These are phyloP conservation scores for Cyclospora cayetanensis DNA, from an alignment of 169 alveolate species.

Conservation along the genomic window DNA sequence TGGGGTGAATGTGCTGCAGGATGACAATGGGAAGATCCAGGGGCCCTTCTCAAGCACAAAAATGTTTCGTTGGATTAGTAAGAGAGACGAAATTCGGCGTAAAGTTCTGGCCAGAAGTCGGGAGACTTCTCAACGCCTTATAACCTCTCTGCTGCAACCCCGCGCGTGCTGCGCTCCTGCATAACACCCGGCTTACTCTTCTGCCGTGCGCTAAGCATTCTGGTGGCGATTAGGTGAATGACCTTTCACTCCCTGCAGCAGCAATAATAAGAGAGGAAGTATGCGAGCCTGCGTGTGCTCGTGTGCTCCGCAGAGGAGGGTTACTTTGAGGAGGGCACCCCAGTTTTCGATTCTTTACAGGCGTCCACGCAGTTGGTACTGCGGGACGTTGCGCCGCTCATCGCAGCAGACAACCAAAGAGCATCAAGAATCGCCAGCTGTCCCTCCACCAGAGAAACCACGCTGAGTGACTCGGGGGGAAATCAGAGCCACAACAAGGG, in stretches of 20 bases:
- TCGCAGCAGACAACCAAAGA: neutral
- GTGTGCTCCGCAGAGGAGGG: neutral
- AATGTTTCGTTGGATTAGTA: slow-evolving; percentile 20
- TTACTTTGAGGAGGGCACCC: neutral
- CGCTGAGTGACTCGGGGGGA: neutral
- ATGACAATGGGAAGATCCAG: neutral
- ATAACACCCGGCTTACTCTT: no score
- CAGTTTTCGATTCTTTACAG: neutral
- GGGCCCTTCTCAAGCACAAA: slow-evolving; percentile 26
- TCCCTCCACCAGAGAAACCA: neutral
- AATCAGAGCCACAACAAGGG: no score
- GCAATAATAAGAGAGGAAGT: no score
- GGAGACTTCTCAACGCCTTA: no score
- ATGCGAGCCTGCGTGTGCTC: neutral
- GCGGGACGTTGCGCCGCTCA: neutral
- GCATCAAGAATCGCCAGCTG: neutral
- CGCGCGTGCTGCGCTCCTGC: no score
- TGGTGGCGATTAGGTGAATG: no score
- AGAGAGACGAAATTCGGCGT: neutral
- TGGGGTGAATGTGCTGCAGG: neutral
- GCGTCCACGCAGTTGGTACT: neutral
- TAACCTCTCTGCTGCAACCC: no score
- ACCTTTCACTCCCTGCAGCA: no score
- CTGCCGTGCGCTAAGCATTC: no score
- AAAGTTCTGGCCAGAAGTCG: no score